phyloP scores from a whole-genome alignment of 345 rosid species.

The Punica granatum region DNA sequence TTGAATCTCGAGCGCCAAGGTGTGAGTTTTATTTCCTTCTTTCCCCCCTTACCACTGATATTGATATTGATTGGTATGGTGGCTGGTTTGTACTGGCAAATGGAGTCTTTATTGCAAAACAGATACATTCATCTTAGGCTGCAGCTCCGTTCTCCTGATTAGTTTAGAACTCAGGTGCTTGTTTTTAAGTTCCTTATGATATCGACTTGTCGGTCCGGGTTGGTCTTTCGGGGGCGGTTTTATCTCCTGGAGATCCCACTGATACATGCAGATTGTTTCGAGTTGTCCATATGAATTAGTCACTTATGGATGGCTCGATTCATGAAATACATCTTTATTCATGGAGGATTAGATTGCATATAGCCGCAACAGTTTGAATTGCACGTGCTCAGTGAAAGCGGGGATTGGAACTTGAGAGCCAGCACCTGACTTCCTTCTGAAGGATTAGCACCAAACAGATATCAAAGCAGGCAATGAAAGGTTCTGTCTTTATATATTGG shows the following conservation, averaged over 20 bases:
- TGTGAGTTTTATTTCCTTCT: neutral
- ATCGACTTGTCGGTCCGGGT: neutral
- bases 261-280: neutral
- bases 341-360: neutral
- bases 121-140: neutral
- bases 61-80: neutral
- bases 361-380: neutral
- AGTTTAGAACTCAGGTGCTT: no score
- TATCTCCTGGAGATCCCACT: neutral
- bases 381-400: neutral
- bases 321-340: neutral
- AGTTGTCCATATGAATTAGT: neutral
- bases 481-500: no score
- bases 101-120: neutral
- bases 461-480: neutral
- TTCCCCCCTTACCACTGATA: neutral
- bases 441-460: neutral
- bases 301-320: neutral
- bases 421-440: neutral
- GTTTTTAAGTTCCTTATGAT: no score
- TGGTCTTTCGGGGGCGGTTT: neutral
- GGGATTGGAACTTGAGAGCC: neutral
- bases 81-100: neutral
- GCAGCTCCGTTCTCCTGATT: neutral
- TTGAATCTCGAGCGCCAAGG: conserved; percentile 15